Evolutionary conservation across 106 monocot species (phyloP).

Genomic region (Phalaenopsis aphrodite): DNA sequence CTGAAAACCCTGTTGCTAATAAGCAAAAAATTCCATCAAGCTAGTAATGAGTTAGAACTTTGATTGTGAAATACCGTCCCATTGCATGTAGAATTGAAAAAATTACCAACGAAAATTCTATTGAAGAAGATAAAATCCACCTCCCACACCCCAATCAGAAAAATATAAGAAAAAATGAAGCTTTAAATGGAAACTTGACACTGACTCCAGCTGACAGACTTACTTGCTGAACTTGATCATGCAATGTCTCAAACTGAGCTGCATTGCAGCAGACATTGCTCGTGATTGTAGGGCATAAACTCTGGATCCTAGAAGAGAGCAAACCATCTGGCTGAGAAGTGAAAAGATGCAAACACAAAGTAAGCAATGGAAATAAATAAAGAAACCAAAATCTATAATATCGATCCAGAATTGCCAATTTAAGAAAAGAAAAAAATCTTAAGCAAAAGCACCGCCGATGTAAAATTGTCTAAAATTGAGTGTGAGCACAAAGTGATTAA

Average conservation of each 20-base stretch:
- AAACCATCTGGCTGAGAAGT: constrained; percentile 73
- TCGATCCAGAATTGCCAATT: neutral
- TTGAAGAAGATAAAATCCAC: neutral
- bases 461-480: neutral
- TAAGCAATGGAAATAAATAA: neutral
- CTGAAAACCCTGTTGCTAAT: neutral
- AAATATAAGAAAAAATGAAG: neutral
- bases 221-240: constrained; percentile 89
- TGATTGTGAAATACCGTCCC: neutral
- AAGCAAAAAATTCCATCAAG: neutral
- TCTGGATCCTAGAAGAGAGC: constrained; percentile 88
- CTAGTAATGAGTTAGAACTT: neutral
- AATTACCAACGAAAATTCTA: neutral
- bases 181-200: neutral
- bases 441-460: neutral
- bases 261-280: constrained; percentile 77
- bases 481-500: neutral
- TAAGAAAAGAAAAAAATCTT: neutral
- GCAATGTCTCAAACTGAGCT: constrained; percentile 86
- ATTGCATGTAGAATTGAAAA: neutral
- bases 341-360: neutral
- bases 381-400: neutral
- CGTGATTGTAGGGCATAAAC: constrained; percentile 88
- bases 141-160: neutral
- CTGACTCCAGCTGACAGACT: neutral